Conservation (phyloP, 2,329 filamentous ascomycete genomes). For the Boeremia lycopersici region DNA sequence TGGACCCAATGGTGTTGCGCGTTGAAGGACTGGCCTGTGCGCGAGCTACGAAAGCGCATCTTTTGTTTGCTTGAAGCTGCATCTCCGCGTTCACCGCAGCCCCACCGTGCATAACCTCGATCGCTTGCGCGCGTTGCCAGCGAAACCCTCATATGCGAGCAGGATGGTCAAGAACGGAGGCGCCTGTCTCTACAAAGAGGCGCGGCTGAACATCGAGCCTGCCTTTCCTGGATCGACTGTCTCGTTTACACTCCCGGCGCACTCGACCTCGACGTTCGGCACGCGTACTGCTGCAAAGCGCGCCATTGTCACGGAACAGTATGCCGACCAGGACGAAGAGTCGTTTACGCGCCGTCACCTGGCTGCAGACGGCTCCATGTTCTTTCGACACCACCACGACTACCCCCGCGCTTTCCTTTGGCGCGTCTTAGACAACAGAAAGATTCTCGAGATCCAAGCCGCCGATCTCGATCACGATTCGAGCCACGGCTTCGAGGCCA, state of each 20-base stretch:
- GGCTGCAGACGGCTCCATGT: constrained; percentile 77
- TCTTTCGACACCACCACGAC: constrained; percentile 76
- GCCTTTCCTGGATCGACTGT: constrained; percentile 71
- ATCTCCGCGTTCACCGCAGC: constrained; percentile 29
- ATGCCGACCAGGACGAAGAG: constrained; percentile 67
- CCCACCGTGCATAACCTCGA: constrained; percentile 20
- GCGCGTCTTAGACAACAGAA: constrained; percentile 82
- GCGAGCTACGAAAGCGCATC: constrained; percentile 26
- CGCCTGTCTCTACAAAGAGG: constrained; percentile 81
- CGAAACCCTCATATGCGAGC: constrained; percentile 60
- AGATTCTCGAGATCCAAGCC: constrained; percentile 79
- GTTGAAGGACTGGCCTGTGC: constrained; percentile 21
- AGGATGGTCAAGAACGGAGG: constrained; percentile 69
- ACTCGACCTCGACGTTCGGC: constrained; percentile 41
- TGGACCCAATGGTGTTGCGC: not conserved
- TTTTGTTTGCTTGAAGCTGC: constrained; percentile 39
- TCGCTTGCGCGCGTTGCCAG: constrained; percentile 4
- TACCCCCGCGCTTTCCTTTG: constrained; percentile 88
- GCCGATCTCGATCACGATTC: constrained; percentile 77
- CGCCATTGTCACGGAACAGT: constrained; percentile 46
- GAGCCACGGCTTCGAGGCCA: constrained; percentile 68
- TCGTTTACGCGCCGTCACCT: constrained; percentile 75
- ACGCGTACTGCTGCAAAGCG: constrained; percentile 41
- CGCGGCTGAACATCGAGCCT: constrained; percentile 80
- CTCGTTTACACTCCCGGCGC: constrained; percentile 59